Evolutionary conservation across 2,329 filamentous ascomycete species (phyloP).

Genomic region (Claviceps spartinae): DNA sequence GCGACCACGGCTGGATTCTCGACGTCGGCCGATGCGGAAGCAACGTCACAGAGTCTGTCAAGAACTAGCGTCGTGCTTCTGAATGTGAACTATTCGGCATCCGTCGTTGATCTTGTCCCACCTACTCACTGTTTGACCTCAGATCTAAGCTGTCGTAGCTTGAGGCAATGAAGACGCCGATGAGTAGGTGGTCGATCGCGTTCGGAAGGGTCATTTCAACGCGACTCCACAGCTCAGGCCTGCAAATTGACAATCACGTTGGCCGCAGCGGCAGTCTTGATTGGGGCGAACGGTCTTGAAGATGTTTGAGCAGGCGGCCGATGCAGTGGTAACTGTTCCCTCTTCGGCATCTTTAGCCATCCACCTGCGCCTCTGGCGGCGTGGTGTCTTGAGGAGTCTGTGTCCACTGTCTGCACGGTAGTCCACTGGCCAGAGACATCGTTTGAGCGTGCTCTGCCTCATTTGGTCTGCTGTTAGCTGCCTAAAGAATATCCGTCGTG

Average conservation of each 20-base stretch:
- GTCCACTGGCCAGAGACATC: background rate
- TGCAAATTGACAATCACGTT: background rate
- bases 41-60: background rate
- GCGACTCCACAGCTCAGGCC: background rate
- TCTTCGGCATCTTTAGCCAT: background rate
- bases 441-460: background rate
- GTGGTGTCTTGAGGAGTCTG: background rate
- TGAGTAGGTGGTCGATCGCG: too few species aligned
- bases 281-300: background rate
- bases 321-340: background rate
- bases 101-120: background rate
- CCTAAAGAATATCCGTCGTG: background rate
- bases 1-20: background rate
- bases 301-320: background rate
- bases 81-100: background rate
- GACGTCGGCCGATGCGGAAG: background rate
- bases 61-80: background rate
- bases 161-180: too few species aligned
- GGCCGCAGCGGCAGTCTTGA: background rate
- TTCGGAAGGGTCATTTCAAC: background rate
- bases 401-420: background rate
- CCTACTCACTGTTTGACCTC: background rate
- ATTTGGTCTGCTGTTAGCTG: background rate
- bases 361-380: background rate
- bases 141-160: background rate